Evolutionary conservation across 2,329 filamentous ascomycete genomes (phyloP).

Genomic region (Colletotrichum shisoi): DNA sequence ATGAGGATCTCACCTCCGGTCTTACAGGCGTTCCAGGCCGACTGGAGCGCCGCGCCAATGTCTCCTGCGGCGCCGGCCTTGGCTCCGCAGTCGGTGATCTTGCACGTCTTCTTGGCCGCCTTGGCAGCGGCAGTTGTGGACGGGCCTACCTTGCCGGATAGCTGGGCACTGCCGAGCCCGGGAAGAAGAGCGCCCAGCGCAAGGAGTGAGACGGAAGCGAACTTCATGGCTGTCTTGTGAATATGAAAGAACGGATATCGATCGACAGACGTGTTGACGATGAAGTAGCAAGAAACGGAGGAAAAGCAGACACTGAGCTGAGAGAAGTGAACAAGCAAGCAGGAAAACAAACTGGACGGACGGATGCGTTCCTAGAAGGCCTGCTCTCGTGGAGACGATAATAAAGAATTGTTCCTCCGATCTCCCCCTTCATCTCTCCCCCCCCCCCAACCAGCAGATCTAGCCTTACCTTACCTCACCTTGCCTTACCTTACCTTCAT

Average conservation of each 20-base stretch:
- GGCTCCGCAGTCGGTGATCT: constrained; percentile 60
- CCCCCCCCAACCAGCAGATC: not conserved
- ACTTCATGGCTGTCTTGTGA: constrained; percentile 22
- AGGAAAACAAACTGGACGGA: no score
- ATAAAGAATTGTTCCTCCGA: not conserved
- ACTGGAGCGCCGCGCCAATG: constrained; percentile 44
- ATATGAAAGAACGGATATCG: constrained; percentile 20
- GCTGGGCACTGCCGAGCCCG: constrained; percentile 40
- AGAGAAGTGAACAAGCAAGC: no score
- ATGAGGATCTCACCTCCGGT: constrained; percentile 59
- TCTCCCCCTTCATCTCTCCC: not conserved
- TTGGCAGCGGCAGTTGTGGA: constrained; percentile 44
- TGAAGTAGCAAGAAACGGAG: no score
- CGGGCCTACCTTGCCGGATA: constrained; percentile 43
- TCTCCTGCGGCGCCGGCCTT: constrained; percentile 58
- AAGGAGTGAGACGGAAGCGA: constrained; percentile 30
- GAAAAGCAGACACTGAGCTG: not conserved
- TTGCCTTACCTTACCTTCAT: constrained; percentile 3
- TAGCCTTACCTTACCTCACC: constrained; percentile 9
- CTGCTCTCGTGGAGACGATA: not conserved
- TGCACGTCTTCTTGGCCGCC: constrained; percentile 51
- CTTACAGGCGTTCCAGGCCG: constrained; percentile 52
- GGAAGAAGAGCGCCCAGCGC: constrained; percentile 35
- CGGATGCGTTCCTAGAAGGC: no score
- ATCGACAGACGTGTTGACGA: constrained; percentile 4